phyloP scores from a whole-genome alignment of 2,329 filamentous ascomycete genomes.

The Colletotrichum lini region DNA sequence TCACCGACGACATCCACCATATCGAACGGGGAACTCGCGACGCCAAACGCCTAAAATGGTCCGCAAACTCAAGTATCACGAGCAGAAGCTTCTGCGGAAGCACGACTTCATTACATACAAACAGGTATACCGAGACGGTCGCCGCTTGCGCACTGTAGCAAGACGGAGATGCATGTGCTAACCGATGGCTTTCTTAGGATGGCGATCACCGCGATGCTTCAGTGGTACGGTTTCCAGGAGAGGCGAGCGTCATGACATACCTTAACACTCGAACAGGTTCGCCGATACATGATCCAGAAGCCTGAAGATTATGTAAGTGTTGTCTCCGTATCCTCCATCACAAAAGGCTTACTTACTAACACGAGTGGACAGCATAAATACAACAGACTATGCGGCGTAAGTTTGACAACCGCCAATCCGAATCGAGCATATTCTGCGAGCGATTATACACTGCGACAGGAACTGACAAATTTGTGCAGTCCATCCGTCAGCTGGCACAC shows the following conservation, averaged over 20 bases:
- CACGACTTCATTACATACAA: conserved; percentile 97
- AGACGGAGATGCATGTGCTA: conserved; percentile 23
- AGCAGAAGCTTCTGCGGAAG: conserved; percentile 93
- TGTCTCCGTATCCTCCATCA: background rate
- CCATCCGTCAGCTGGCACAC: conserved; percentile 91
- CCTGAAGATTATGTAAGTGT: conserved; percentile 79
- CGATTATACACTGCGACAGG: background rate
- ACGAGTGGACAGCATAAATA: conserved; percentile 61
- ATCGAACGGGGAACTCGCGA: conserved; percentile 2
- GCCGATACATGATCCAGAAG: conserved; percentile 89
- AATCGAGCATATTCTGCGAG: background rate
- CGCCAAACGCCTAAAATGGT: conserved; percentile 75
- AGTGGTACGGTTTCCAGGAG: conserved; percentile 57
- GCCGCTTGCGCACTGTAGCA: background rate
- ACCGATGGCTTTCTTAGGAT: conserved; percentile 26
- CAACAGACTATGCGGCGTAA: conserved; percentile 77
- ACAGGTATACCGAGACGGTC: conserved; percentile 31
- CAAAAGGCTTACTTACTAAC: conserved; percentile 14
- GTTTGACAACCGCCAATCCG: conserved; percentile 47
- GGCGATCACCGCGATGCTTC: conserved; percentile 77
- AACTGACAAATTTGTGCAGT: conserved; percentile 62
- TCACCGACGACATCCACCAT: conserved; percentile 12
- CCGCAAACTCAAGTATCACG: conserved; percentile 95
- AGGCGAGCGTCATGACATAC: background rate
- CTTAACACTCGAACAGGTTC: conserved; percentile 27